Percentiles rank a stretch among this genome's conserved stretches.
Conservation (phyloP, 1,284 basidiomycete genomes). For the Leucoagaricus sp. region DNA sequence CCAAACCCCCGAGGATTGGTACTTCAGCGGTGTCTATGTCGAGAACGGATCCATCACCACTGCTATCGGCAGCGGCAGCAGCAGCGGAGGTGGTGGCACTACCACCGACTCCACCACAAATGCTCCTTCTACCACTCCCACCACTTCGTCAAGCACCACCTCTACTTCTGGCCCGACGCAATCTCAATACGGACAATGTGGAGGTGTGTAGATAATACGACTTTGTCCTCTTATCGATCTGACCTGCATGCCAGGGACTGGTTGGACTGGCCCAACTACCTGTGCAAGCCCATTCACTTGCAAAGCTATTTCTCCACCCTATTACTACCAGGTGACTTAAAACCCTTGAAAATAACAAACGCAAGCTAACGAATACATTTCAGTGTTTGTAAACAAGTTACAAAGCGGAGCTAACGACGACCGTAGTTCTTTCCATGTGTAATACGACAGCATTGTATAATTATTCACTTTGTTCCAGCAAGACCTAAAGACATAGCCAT, state of each 20-base stretch:
- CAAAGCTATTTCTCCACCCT: conserved; percentile 50
- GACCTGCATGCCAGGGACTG: conserved; percentile 32
- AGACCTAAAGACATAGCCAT: conserved; percentile 1
- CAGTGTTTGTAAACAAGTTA: conserved; percentile 25
- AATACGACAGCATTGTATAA: conserved; percentile 9
- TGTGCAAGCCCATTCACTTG: conserved; percentile 47
- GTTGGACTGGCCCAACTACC: conserved; percentile 48
- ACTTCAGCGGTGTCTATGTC: conserved; percentile 61
- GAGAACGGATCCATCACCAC: conserved; percentile 60
- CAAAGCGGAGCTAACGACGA: background rate
- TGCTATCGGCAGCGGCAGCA: conserved; percentile 40
- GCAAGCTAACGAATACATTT: background rate
- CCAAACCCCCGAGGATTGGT: conserved; percentile 54
- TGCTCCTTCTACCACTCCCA: conserved; percentile 30
- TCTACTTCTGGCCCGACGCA: conserved; percentile 42
- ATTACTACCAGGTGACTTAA: conserved; percentile 51
- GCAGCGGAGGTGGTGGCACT: conserved; percentile 17
- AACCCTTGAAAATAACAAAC: background rate
- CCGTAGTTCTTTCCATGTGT: background rate
- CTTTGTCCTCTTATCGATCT: background rate
- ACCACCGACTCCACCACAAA: conserved; percentile 34
- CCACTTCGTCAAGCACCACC: conserved; percentile 31
- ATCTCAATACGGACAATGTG: conserved; percentile 55
- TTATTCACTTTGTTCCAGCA: conserved; percentile 7
- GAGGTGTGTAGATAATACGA: conserved; percentile 34